Evolutionary conservation across 2,329 filamentous ascomycete genomes (phyloP), one percentile per base, ranked within the genome.

Genomic region (Cyphellophora europaea): DNA sequence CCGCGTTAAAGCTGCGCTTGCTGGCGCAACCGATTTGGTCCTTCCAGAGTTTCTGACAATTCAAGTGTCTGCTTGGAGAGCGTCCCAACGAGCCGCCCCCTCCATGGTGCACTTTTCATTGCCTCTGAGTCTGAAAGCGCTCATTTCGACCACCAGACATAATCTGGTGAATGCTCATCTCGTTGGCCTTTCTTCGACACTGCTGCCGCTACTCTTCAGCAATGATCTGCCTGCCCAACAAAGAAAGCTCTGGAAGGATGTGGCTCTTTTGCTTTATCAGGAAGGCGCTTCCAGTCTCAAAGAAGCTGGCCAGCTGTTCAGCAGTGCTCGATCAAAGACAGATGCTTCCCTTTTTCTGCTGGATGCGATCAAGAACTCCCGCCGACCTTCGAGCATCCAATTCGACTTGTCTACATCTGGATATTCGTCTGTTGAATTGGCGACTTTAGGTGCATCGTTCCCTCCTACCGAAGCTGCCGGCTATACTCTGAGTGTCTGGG

Each of bases 401-500:
- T 96, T 98, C 58, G 91, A 98, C 55, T 68, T 98, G 14, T 91
- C 87, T 1, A 64, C 86, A 11, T 72, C 87, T 55, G 93, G 93
- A 1, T 89, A 86, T 58, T 83, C 85, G 11, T 94, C 91, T 0
- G 74, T 96, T 42, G 93, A 98, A 55, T 67, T 98, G 17, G 76
- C 86, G 5, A 88, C 78, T n/a, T 67, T 98, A 16, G 86, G 86
- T 5, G 78, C 83, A 19, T 62, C 77, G 2, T 98, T 98, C 50
- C 93, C 91, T 8, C 87, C 91, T 1, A 70, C 75, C 36, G 77
- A 79, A 12, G 74, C 79, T n/a, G 58, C 63, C 19, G 93, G 91
- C 13, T 98, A 96, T 61, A 93, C 87, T 1, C 81, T 98, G 41
- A 75, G 83, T 30, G 75, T 85, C 1, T 98, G 91, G 91, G 73